Percentiles rank a stretch among this genome's conserved stretches.
phyloP scores from a whole-genome alignment of 208 protist species.

The Trypanosoma conorhini region DNA sequence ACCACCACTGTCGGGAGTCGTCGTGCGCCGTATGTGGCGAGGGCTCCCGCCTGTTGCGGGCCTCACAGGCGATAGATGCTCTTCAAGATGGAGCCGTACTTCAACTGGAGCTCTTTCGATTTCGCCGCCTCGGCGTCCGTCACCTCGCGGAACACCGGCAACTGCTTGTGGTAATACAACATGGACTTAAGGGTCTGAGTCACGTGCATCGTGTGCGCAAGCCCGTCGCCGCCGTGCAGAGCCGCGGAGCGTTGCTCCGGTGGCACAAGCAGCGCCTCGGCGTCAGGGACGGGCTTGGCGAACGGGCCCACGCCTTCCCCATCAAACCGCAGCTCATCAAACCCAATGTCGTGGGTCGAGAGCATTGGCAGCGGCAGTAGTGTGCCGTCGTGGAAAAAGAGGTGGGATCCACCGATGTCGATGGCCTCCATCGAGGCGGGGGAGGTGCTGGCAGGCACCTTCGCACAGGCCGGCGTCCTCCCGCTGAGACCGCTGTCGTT shows the following conservation, averaged over 20 bases:
- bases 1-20: background rate
- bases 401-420: slow-evolving; percentile 14
- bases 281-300: slow-evolving; percentile 21
- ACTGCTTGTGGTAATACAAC: slow-evolving; percentile 49
- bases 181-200: slow-evolving; percentile 43
- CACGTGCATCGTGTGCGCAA: slow-evolving; percentile 47
- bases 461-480: slow-evolving; percentile 7
- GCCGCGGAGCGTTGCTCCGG: slow-evolving; percentile 26
- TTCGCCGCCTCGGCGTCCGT: slow-evolving; percentile 49
- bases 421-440: slow-evolving; percentile 15
- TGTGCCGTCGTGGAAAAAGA: slow-evolving; percentile 38
- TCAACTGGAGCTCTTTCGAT: slow-evolving; percentile 45
- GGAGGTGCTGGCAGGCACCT: slow-evolving; percentile 6
- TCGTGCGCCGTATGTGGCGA: background rate
- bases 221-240: slow-evolving; percentile 12
- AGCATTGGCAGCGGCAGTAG: slow-evolving; percentile 57
- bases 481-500: slow-evolving; percentile 7
- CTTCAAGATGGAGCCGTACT: slow-evolving; percentile 63
- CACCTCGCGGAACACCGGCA: slow-evolving; percentile 39
- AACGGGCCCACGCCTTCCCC: slow-evolving; percentile 14
- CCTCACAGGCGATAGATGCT: slow-evolving; percentile 47
- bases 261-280: slow-evolving; percentile 17
- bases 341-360: slow-evolving; percentile 61
- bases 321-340: slow-evolving; percentile 56
- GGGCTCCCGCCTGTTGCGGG: background rate